phyloP scores from a whole-genome alignment of 768 basidiomycete species.

The Baorangia bicolor region DNA sequence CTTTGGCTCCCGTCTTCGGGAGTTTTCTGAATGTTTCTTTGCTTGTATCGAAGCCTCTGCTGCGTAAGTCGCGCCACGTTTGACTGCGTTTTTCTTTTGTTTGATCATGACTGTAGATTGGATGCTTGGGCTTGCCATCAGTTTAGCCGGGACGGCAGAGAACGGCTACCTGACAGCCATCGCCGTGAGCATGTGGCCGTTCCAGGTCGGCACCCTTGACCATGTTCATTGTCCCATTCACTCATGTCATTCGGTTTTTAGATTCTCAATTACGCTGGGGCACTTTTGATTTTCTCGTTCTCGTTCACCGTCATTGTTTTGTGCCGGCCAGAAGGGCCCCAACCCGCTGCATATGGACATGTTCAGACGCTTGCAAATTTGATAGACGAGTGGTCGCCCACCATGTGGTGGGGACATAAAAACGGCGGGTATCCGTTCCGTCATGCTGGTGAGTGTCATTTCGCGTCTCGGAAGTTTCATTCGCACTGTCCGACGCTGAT shows the following conservation, averaged over 20 bases:
- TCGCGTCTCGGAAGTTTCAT: background rate
- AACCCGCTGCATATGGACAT: conserved; percentile 35
- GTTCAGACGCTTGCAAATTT: conserved; percentile 35
- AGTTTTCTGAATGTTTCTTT: conserved; percentile 14
- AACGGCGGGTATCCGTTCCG: background rate
- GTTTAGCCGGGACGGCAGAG: conserved; percentile 14
- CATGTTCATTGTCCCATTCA: background rate
- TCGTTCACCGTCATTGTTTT: conserved; percentile 12
- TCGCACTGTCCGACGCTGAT: background rate
- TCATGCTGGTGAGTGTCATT: conserved; percentile 23
- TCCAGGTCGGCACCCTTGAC: conserved; percentile 18
- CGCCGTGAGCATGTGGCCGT: conserved; percentile 25
- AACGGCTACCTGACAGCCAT: conserved; percentile 11
- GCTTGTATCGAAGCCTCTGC: conserved; percentile 22
- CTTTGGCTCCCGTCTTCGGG: conserved; percentile 24
- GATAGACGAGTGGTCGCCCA: conserved; percentile 37
- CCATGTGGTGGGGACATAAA: conserved; percentile 34
- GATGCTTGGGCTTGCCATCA: conserved; percentile 34
- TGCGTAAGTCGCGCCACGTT: conserved; percentile 23
- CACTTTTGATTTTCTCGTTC: conserved; percentile 22
- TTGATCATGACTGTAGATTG: conserved; percentile 20
- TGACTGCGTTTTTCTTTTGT: background rate
- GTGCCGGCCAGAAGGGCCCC: conserved; percentile 21
- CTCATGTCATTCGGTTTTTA: conserved; percentile 4
- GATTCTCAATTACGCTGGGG: conserved; percentile 28